phyloP scores from a whole-genome alignment of 352 stramenopile genomes.

The Phytophthora ramorum region DNA sequence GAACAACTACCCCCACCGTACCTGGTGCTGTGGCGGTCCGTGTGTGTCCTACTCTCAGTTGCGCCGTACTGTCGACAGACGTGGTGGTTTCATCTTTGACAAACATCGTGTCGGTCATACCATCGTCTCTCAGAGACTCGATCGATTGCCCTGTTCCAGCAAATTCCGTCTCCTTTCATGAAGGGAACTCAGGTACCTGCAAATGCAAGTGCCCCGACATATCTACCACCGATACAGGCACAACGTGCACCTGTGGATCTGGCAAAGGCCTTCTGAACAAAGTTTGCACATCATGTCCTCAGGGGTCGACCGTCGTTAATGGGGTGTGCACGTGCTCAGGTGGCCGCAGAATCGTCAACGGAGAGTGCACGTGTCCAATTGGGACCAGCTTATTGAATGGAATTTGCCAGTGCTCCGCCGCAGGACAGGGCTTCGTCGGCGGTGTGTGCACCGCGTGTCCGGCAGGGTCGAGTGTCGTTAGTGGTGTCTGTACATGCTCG shows the following conservation, averaged over 20 bases:
- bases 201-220: conserved; percentile 1
- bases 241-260: no score
- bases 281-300: neutral
- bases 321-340: neutral
- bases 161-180: neutral
- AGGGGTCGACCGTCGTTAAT: neutral
- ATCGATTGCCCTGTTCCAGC: conserved; percentile 1
- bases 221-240: neutral
- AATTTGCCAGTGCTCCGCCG: neutral
- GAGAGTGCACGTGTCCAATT: neutral
- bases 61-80: conserved; percentile 2
- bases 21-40: conserved; percentile 3
- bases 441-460: neutral
- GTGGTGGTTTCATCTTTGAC: neutral
- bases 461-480: neutral
- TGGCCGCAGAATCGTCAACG: neutral
- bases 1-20: neutral
- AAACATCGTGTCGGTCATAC: neutral
- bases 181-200: neutral
- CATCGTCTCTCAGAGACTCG: neutral
- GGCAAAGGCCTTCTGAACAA: no score
- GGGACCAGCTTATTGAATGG: no score
- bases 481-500: neutral
- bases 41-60: conserved; percentile 3
- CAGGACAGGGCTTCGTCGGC: neutral